Percentiles rank a stretch among this genome's conserved stretches.
Evolutionary conservation across 179 eudicot species (phyloP).

Genomic region (Dionaea muscipula): DNA sequence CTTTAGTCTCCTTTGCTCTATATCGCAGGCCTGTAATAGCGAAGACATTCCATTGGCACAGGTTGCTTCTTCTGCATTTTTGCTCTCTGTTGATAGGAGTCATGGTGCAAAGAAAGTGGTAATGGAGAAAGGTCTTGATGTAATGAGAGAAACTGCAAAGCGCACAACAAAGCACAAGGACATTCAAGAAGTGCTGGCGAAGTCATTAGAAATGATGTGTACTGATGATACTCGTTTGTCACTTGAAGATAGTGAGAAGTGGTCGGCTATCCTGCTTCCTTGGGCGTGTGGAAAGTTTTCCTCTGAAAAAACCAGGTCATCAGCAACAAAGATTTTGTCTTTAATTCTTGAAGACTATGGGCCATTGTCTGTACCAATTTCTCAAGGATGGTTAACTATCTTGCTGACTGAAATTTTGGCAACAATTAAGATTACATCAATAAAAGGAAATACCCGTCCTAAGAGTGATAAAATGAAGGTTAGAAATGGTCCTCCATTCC

Average conservation of each 20-base stretch:
- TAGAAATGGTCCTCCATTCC: constrained; percentile 5
- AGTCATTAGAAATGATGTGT: constrained; percentile 64
- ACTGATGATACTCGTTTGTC: constrained; percentile 53
- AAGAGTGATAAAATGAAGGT: constrained; percentile 83
- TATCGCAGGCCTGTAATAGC: constrained; percentile 77
- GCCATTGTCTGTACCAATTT: constrained; percentile 68
- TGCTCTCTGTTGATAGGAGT: constrained; percentile 73
- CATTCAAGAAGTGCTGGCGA: constrained; percentile 81
- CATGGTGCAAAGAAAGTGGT: constrained; percentile 51
- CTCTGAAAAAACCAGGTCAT: constrained; percentile 50
- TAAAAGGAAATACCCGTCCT: constrained; percentile 48
- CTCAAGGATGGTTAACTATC: constrained; percentile 91
- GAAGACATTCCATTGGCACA: constrained; percentile 70
- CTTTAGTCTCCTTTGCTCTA: constrained; percentile 73
- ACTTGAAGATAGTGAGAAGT: constrained; percentile 86
- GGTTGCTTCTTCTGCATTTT: constrained; percentile 74
- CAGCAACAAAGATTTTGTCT: constrained; percentile 66
- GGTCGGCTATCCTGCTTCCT: constrained; percentile 73
- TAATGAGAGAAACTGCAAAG: constrained; percentile 83
- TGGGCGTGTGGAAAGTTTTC: constrained; percentile 70
- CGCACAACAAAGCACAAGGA: constrained; percentile 46
- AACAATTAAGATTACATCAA: constrained; percentile 35
- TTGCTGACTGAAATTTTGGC: constrained; percentile 57
- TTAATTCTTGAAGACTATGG: constrained; percentile 81
- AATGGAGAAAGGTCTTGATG: constrained; percentile 71